phyloP scores from a whole-genome alignment of 805 yeast genomes.

The Candida montana region DNA sequence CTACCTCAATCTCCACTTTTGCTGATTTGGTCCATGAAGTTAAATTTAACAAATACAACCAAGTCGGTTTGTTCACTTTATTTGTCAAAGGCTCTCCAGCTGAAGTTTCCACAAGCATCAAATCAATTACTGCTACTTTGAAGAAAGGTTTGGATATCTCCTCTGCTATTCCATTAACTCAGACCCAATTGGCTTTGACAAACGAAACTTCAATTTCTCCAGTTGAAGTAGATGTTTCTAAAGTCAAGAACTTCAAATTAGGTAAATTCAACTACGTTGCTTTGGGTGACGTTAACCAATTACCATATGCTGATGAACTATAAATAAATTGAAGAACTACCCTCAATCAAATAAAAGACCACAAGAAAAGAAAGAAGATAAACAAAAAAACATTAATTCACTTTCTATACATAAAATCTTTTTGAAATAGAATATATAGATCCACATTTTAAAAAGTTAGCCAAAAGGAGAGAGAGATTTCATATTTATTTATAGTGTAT shows the following conservation, averaged over 20 bases:
- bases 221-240: conserved; percentile 31
- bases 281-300: conserved; percentile 78
- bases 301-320: conserved; percentile 89
- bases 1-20: conserved; percentile 49
- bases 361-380: neutral
- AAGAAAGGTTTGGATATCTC: conserved; percentile 52
- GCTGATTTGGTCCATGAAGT: conserved; percentile 49
- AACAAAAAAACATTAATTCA: neutral
- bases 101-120: conserved; percentile 55
- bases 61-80: conserved; percentile 76
- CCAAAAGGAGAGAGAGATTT: conserved; percentile 7
- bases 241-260: conserved; percentile 40
- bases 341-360: too few species aligned
- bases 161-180: conserved; percentile 51
- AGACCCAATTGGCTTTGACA: conserved; percentile 37
- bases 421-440: conserved; percentile 1
- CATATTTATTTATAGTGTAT: conserved; percentile 8
- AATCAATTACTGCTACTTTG: conserved; percentile 47
- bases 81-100: conserved; percentile 57
- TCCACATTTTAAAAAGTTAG: neutral
- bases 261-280: conserved; percentile 79
- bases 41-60: conserved; percentile 59
- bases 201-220: conserved; percentile 34
- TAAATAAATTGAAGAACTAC: conserved; percentile 30
- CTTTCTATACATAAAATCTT: neutral